phyloP scores from a whole-genome alignment of 2,329 filamentous ascomycete genomes.

The Xylariales sp. region DNA sequence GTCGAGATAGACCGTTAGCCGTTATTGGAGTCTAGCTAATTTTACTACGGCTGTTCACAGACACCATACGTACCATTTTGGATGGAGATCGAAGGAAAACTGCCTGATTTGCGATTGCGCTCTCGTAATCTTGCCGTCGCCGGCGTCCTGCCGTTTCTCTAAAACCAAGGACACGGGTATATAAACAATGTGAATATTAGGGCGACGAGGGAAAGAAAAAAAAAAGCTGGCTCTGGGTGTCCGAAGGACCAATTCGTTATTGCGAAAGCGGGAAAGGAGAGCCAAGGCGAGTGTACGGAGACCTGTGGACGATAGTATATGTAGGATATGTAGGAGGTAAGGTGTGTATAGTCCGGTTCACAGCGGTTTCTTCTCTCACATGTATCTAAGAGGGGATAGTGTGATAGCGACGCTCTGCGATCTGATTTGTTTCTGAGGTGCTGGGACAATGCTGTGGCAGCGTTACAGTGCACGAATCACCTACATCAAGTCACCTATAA shows the following conservation, averaged over 20 bases:
- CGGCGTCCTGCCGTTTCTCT: constrained; percentile 47
- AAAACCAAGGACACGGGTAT: constrained; percentile 46
- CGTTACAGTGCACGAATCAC: constrained; percentile 41
- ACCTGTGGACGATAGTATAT: constrained; percentile 48
- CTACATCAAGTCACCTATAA: constrained; percentile 42
- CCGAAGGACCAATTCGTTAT: constrained; percentile 46
- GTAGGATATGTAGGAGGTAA: constrained; percentile 48
- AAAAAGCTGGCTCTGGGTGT: constrained; percentile 45
- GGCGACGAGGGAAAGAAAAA: constrained; percentile 42
- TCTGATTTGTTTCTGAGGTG: constrained; percentile 49
- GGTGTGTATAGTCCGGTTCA: constrained; percentile 33
- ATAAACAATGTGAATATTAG: constrained; percentile 45
- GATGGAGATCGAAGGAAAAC: constrained; percentile 29
- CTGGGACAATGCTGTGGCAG: constrained; percentile 43
- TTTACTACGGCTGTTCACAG: not conserved
- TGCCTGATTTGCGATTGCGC: constrained; percentile 38
- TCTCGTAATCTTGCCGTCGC: constrained; percentile 50
- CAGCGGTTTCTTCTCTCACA: constrained; percentile 39
- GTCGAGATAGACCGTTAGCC: constrained; percentile 37
- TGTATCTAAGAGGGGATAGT: constrained; percentile 44
- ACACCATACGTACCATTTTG: constrained; percentile 40
- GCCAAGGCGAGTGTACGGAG: constrained; percentile 45
- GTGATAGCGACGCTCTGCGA: constrained; percentile 47
- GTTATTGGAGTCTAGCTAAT: constrained; percentile 1
- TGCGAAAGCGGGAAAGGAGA: constrained; percentile 49